A percentile compares a stretch with the other conserved stretches of the same genome.
Conservation (phyloP, 306 rosid genomes). For the Prunus fruticosa region DNA sequence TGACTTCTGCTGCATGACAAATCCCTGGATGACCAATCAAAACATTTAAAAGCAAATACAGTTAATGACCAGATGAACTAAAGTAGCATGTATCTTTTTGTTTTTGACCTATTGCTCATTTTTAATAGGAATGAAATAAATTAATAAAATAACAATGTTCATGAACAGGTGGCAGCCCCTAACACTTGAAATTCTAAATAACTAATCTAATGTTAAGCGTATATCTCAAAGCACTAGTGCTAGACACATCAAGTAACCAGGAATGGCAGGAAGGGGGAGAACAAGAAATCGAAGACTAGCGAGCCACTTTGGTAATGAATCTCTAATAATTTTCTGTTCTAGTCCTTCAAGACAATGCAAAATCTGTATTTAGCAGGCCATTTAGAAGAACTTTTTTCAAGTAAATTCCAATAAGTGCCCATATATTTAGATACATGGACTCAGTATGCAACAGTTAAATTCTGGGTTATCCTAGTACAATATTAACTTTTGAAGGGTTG, state of each 20-base stretch:
- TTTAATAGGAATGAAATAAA: neutral
- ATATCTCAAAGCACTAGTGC: neutral
- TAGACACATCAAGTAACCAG: neutral
- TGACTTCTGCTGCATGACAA: slow-evolving; percentile 46
- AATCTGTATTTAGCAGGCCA: neutral
- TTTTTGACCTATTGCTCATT: neutral
- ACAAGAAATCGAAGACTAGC: neutral
- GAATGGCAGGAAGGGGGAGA: neutral
- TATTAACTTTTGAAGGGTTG: no score
- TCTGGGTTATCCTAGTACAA: no score
- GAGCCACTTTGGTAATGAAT: neutral
- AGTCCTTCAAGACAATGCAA: neutral
- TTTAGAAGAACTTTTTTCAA: neutral
- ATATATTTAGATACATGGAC: neutral
- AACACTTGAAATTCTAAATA: neutral
- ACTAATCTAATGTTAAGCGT: neutral
- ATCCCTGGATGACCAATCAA: slow-evolving; percentile 39
- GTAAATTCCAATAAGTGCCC: neutral
- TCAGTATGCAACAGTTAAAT: no score
- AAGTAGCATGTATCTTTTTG: neutral
- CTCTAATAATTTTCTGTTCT: neutral
- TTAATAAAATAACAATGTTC: neutral
- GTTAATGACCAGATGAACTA: neutral
- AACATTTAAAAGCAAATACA: neutral
- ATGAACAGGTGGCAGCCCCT: neutral